A percentile compares a stretch with the other conserved stretches of the same genome.
Evolutionary conservation across 106 monocot genomes (phyloP).

Genomic region (Amphibolis antarctica): DNA sequence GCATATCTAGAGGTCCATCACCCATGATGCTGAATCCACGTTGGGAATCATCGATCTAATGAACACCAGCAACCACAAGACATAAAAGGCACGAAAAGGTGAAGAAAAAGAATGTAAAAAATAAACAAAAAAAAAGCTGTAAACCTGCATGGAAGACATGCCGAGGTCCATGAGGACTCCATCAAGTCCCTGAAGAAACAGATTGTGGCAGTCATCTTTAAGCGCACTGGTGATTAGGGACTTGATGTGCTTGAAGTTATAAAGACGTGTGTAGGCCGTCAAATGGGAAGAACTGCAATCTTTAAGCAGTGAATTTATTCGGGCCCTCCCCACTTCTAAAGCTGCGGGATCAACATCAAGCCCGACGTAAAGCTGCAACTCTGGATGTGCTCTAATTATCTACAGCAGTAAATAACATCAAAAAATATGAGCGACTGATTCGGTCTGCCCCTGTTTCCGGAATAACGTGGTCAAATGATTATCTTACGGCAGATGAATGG

Average conservation of each 20-base stretch:
- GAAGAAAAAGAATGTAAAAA: neutral
- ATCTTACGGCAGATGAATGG: slow-evolving; percentile 60
- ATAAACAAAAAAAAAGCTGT: slow-evolving; percentile 12
- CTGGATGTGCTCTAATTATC: slow-evolving; percentile 63
- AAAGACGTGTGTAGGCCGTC: slow-evolving; percentile 39
- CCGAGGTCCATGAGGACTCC: slow-evolving; percentile 94
- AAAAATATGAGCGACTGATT: neutral
- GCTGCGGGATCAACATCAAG: slow-evolving; percentile 77
- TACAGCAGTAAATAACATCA: slow-evolving; percentile 8
- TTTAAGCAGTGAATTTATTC: slow-evolving; percentile 24
- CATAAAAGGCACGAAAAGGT: neutral
- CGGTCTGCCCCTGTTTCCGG: too few species aligned
- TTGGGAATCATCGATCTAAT: slow-evolving; percentile 50
- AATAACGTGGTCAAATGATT: too few species aligned
- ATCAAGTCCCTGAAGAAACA: slow-evolving; percentile 24
- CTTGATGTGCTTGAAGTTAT: slow-evolving; percentile 80
- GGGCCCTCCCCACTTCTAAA: slow-evolving; percentile 27
- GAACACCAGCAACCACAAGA: neutral
- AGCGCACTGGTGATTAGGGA: slow-evolving; percentile 23
- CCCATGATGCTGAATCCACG: slow-evolving; percentile 79
- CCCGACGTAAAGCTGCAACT: slow-evolving; percentile 70
- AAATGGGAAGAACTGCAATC: slow-evolving; percentile 9
- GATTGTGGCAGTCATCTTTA: slow-evolving; percentile 13
- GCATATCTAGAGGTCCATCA: slow-evolving; percentile 91
- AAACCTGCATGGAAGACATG: slow-evolving; percentile 96